A percentile compares a stretch with the other conserved stretches of the same genome.
These are phyloP conservation scores for Fusarium falciforme DNA, from an alignment of 2,329 filamentous ascomycete genomes.

Conservation along the genomic window DNA sequence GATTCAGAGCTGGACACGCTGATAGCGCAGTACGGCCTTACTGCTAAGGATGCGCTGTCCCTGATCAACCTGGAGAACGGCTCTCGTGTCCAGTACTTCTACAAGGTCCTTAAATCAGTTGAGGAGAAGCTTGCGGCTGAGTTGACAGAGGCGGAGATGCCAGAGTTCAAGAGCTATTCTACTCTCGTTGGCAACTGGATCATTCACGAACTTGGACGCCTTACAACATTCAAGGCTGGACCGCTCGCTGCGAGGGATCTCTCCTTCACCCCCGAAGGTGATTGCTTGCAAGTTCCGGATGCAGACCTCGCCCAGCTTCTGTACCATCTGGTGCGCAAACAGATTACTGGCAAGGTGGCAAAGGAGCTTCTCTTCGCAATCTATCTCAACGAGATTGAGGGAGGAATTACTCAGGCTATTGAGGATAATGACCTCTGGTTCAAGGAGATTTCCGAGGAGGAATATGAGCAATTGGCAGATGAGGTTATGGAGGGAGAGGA, in stretches of 20 bases:
- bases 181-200: conserved; percentile 73
- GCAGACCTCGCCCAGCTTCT: conserved; percentile 63
- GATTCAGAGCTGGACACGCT: conserved; percentile 76
- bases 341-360: conserved; percentile 67
- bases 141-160: conserved; percentile 20
- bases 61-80: conserved; percentile 83
- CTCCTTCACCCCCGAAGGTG: conserved; percentile 58
- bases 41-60: conserved; percentile 84
- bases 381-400: conserved; percentile 60
- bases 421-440: conserved; percentile 65
- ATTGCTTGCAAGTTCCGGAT: conserved; percentile 60
- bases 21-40: conserved; percentile 73
- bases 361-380: conserved; percentile 68
- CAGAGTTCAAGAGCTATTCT: conserved; percentile 53
- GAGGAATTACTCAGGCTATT: conserved; percentile 58
- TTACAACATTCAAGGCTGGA: conserved; percentile 65
- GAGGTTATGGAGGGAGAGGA: conserved; percentile 59
- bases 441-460: conserved; percentile 57
- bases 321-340: conserved; percentile 57
- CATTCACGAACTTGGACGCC: conserved; percentile 78
- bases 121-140: conserved; percentile 45
- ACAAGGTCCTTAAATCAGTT: conserved; percentile 69
- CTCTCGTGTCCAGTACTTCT: conserved; percentile 84
- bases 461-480: conserved; percentile 62
- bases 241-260: conserved; percentile 48